Evolutionary conservation across 2,329 filamentous ascomycete genomes (phyloP), one percentile per base, ranked within the genome.

Genomic region (Fusarium longipes): DNA sequence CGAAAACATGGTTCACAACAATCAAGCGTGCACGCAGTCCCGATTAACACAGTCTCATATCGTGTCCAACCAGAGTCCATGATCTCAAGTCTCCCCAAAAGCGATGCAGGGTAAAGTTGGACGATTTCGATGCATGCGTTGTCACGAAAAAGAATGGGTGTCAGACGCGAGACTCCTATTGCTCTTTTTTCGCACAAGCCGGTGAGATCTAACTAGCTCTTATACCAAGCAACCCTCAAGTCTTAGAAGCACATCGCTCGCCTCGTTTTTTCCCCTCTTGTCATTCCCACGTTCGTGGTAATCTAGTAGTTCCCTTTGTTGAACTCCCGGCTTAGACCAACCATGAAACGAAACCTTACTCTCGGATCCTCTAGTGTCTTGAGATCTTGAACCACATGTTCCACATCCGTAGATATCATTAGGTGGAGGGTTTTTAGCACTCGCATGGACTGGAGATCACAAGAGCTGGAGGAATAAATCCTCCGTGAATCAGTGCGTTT

Each of bases 81-180:
- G 11, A 49, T 65, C 60, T 63, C 51, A 33, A 30, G 50, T 67
- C 50, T 32, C 49, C 38, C 24, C 17, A 27, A 27, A 27, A 27
- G 57, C n/a, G 56, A 67, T 63, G 61, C 56, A 69, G 61, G 35
- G 43, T 25, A 40, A 48, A 45, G 61, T 68, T 58, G 65, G 57
- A 67, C 65, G 32, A 57, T 61, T 58, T 63, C 36, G 63, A 69
- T 58, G 56, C 42, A 63, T 68, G 65, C 48, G 65, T 68, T 68
- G 65, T 67, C 65, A 63, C 45, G 20, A 35, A 56, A 69, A 61
- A 69, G 54, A 65, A 55, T 68, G 65, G 65, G 61, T 68, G 65
- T 69, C 62, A 27, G 57, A 39, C 51, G 32, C 35, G 30, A 18
- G 36, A 30, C 36, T 45, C 51, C 40, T 29, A 44, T 54, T 68